Percentiles rank a stretch among this genome's conserved stretches.
Evolutionary conservation across 192 early-diverging fungal genomes (phyloP).

Genomic region (Bifiguratus adelaidae): DNA sequence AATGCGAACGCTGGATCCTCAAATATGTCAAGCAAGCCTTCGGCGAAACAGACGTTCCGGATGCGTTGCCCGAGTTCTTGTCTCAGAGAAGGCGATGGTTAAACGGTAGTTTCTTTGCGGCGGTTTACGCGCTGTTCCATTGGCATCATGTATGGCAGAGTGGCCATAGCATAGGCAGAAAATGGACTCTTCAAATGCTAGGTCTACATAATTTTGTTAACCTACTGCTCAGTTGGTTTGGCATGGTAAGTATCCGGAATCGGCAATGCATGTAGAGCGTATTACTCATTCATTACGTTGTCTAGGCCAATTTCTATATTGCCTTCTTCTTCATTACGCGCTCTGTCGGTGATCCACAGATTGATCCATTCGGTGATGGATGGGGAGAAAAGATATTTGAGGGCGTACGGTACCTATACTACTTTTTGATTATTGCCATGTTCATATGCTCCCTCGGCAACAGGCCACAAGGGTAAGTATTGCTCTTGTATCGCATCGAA

Average conservation of each 20-base stretch:
- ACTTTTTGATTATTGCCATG: slow-evolving; percentile 29
- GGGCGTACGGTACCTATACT: slow-evolving; percentile 32
- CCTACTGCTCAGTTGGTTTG: slow-evolving; percentile 48
- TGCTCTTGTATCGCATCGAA: background rate
- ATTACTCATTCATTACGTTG: background rate
- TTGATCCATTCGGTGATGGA: slow-evolving; percentile 31
- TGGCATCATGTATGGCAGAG: slow-evolving; percentile 41
- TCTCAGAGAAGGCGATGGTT: slow-evolving; percentile 95
- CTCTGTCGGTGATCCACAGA: slow-evolving; percentile 20
- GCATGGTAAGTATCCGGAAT: slow-evolving; percentile 23
- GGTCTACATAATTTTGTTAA: slow-evolving; percentile 56
- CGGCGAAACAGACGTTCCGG: slow-evolving; percentile 92
- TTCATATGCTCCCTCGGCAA: slow-evolving; percentile 44
- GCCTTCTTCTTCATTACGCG: slow-evolving; percentile 45
- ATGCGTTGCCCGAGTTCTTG: slow-evolving; percentile 83
- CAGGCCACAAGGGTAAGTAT: slow-evolving; percentile 21
- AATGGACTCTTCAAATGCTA: slow-evolving; percentile 44
- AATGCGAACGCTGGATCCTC: slow-evolving; percentile 64
- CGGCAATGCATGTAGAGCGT: background rate
- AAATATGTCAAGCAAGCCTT: slow-evolving; percentile 82
- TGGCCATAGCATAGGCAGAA: slow-evolving; percentile 41
- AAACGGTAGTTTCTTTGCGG: slow-evolving; percentile 72
- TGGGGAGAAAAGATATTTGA: slow-evolving; percentile 34
- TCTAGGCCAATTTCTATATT: slow-evolving; percentile 46
- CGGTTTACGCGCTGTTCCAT: slow-evolving; percentile 48